Base-by-base conservation (phyloP, 805 yeast species). In the Hanseniaspora pseudoguilliermondii region DNA sequence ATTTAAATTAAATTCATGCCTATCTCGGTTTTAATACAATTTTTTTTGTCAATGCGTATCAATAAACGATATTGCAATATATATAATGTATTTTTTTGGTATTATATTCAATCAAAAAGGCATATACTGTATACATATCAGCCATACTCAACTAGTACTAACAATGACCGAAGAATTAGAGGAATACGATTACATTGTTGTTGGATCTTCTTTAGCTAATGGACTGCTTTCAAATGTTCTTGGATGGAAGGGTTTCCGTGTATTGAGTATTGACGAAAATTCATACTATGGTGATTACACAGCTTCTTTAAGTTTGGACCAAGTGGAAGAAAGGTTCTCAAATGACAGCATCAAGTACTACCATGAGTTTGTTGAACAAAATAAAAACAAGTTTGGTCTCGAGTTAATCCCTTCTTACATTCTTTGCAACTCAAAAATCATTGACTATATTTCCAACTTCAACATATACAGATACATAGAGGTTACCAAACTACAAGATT, bases 201-300 rank as follows among this genome's bases (percentile, higher is more conserved):
- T 85, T 60, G 98, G 98, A 39, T 91, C 98, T 0, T 97, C 97
- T 3, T 74, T 93, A 43, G 83, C 82, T 2, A 96, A 93, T 67
- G 80, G 88, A 61, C 82, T 93, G 13, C 70, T 89, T 49, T 96
- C 97, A 0, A 95, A 97, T 13, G 91, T 97, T 0, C 74, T 93
- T 48, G 84, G 97, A 13, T 93, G 98, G 97, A 96, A 88, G 63
- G 98, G 98, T n/a, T 81, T 93, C n/a, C 81, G 78, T 60, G 97
- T 93, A 9, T 72, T 93, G 46, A 98, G 93, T 65, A 80, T 93
- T 34, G 98, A 93, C 67, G 74, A 81, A 44, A 84, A 89, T 65
- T 76, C 80, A 32, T 83, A 86, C 66, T 93, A 93, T 64, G 98
- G 98, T 21, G 97, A 90, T 66, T 77, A 84, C 38, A 77, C 83